Evolutionary conservation across 441 rosid species (phyloP), one percentile per base, ranked within the genome.

Genomic region (Monsonia emarginata): DNA sequence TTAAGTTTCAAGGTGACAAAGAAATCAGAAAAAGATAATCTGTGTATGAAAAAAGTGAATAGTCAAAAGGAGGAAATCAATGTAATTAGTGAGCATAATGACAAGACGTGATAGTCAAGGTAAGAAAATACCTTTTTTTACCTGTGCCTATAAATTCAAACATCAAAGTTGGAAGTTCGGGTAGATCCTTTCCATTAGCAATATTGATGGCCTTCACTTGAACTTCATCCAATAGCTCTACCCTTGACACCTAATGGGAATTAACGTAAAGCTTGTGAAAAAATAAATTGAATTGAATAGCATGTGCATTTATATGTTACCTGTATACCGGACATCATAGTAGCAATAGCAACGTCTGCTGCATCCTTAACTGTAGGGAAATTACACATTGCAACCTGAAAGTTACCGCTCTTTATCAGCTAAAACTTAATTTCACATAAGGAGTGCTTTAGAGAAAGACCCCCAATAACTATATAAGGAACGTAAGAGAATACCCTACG

Each of bases 61-160:
- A 46, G 4, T 46, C 44, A 46, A 46, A 40, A 40, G 46, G 46
- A 40, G 16, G 7, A 16, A 38, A 19, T 63, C 30, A 36, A 40
- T 22, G 13, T n/a, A n/a, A n/a, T 19, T 22, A 1, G 22, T 13
- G 16, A 24, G 62, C 24, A 25, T 46, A 16, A 18, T 24, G 14
- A 56, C 40, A 26, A 22, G 18, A 65, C n/a, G n/a, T 40, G 18
- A 24, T 28, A 56, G 64, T 4, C 32, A 16, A 18, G 25, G 57
- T 50, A 22, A 32, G n/a, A 25, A 44, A 34, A 61, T 38, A 42
- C 64, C 36, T 63, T 18, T 44, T 10, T 63, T 78, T 66, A 93
- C 98, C 88, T 46, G 98, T 93, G 76, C 97, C 97, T 24, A 88
- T 74, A 71, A 90, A 87, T 75, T 93, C 98, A 67, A 93, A 93